Evolutionary conservation across 2,329 filamentous ascomycete genomes (phyloP).

Genomic region (Aureobasidium namibiae): DNA sequence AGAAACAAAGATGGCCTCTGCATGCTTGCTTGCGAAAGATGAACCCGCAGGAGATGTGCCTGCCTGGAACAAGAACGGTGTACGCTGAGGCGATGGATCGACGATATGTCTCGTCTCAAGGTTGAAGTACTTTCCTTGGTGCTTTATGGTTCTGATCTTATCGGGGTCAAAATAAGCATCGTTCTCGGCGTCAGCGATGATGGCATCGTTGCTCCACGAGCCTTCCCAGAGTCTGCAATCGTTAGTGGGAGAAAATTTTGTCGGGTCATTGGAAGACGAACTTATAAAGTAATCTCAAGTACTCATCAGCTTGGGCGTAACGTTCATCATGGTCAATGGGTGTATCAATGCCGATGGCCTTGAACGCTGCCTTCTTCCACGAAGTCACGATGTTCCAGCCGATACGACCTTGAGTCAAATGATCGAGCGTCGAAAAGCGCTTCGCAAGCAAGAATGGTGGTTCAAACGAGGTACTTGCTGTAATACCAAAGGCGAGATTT

Average conservation of each 20-base stretch:
- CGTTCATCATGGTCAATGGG: constrained; percentile 54
- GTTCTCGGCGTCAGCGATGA: constrained; percentile 44
- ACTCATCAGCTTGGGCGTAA: constrained; percentile 55
- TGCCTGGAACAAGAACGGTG: constrained; percentile 41
- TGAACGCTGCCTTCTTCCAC: constrained; percentile 55
- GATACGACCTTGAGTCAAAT: constrained; percentile 52
- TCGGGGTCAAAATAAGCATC: constrained; percentile 52
- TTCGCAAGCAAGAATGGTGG: constrained; percentile 55
- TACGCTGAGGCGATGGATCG: constrained; percentile 33
- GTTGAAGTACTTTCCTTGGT: constrained; percentile 48
- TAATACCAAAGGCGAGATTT: constrained; percentile 55
- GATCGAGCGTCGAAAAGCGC: constrained; percentile 54
- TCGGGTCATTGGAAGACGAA: constrained; percentile 20
- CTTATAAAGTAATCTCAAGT: constrained; percentile 55
- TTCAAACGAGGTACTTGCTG: constrained; percentile 55
- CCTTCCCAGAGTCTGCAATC: constrained; percentile 39
- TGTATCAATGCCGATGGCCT: constrained; percentile 51
- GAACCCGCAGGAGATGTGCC: constrained; percentile 52
- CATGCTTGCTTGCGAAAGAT: constrained; percentile 49
- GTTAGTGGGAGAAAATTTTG: background rate
- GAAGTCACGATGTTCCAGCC: constrained; percentile 62
- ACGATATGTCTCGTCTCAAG: constrained; percentile 39
- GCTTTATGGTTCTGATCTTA: constrained; percentile 53
- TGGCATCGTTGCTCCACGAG: constrained; percentile 48
- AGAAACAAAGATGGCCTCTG: constrained; percentile 54